Base-by-base conservation (phyloP, 164 flowering plant genomes). In the Piper betle region DNA sequence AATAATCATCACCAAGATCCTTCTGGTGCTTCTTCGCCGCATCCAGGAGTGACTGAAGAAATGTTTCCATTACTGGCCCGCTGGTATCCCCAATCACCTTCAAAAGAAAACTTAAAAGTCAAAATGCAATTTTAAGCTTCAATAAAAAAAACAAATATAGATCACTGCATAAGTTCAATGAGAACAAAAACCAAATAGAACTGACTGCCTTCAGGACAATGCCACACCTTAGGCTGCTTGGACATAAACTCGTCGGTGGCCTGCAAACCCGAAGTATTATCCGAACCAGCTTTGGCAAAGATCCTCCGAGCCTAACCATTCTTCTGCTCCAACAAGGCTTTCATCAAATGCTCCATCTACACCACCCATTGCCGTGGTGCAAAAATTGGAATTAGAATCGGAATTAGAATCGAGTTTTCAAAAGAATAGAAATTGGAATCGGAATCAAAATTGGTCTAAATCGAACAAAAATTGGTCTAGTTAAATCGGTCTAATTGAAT, bases 251-350 rank as follows among this genome's bases (percentile, higher is more conserved):
- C 82, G 61, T 88, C 88, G 5, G 88, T 84, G 53, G 91, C 91
- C 68, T 86, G 91, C 63, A 91, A 68, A 64, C 83, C 85, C 16
- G 96, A 73, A 15, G 92, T 73, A 76, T 91, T 90, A 74, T 91
- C 96, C 48, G 84, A 48, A 11, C 91, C 97, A 39, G 93, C 95
- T 79, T 88, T 91, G 7, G 99, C 75, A 61, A 94, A 81, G 63
- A 94, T 86, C 71, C 93, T 84, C 57, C 96, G 67, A 18, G 96
- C 99, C 68, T 91, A 69, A 53, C 99, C 99, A 78, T 88, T 91
- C 75, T 82, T 94, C 64, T 94, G 99, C 74, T 94, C 97, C 66
- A 94, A 56, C 66, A 91, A 87, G 37, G 97, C 87, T 79, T 91
- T 94, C 88, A 86, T 85, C 66, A 94, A 71, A 71, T 94, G 99